A percentile compares a stretch with the other conserved stretches of the same genome.
These are phyloP conservation scores for Peniophora sp. DNA, from an alignment of 1,284 basidiomycete species.

Conservation along the genomic window DNA sequence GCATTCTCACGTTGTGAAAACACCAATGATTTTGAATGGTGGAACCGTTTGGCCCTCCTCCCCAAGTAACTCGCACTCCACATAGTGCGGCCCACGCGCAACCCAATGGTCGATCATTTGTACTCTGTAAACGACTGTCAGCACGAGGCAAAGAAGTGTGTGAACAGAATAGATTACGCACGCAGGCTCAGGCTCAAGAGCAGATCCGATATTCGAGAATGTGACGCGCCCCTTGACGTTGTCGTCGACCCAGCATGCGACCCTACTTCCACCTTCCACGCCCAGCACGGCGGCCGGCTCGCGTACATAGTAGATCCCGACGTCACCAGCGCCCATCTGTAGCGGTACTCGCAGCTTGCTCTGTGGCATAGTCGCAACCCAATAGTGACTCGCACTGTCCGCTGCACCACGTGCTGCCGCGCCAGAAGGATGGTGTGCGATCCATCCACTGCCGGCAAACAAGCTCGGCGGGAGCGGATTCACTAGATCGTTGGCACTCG, in stretches of 20 bases:
- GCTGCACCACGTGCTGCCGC: conserved; percentile 23
- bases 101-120: conserved; percentile 77
- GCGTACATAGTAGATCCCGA: conserved; percentile 71
- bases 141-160: not conserved
- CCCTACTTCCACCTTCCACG: conserved; percentile 42
- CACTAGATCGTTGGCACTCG: conserved; percentile 88
- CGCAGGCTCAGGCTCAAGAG: conserved; percentile 42
- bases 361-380: conserved; percentile 75
- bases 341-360: conserved; percentile 73
- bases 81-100: conserved; percentile 71
- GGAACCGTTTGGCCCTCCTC: conserved; percentile 70
- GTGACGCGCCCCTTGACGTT: conserved; percentile 57
- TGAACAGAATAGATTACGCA: conserved; percentile 29
- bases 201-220: conserved; percentile 54
- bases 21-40: conserved; percentile 79
- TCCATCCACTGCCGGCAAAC: conserved; percentile 89
- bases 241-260: conserved; percentile 85
- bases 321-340: conserved; percentile 66
- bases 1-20: conserved; percentile 56
- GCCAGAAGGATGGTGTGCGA: conserved; percentile 59
- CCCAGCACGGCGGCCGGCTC: conserved; percentile 49
- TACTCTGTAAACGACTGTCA: conserved; percentile 44
- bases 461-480: conserved; percentile 86
- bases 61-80: conserved; percentile 77
- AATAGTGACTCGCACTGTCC: conserved; percentile 62